These are phyloP conservation scores for Garcileccinum viscosum DNA, from an alignment of 1,284 basidiomycete genomes.

Conservation along the genomic window DNA sequence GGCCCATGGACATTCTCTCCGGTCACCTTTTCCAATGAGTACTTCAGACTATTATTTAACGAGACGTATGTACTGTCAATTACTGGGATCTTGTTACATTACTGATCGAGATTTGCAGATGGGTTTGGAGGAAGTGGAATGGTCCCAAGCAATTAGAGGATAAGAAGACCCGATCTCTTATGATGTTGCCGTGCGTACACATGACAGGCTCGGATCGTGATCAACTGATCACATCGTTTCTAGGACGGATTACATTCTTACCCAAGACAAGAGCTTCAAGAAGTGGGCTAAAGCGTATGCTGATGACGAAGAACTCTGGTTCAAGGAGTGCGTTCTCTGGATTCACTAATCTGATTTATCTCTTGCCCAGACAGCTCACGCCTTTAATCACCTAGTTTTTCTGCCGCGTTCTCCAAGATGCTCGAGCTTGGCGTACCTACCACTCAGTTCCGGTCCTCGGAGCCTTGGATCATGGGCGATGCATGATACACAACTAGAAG, in stretches of 20 bases:
- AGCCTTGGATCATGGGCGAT: constrained; percentile 78
- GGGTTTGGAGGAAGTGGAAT: constrained; percentile 87
- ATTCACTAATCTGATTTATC: neutral
- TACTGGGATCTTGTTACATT: neutral
- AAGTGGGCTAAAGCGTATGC: constrained; percentile 86
- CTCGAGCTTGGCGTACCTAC: constrained; percentile 91
- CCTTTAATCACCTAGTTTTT: constrained; percentile 63
- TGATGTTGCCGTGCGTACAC: constrained; percentile 89
- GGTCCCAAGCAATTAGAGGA: constrained; percentile 96
- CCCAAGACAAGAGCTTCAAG: constrained; percentile 89
- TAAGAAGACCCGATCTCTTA: constrained; percentile 85
- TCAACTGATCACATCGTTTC: constrained; percentile 4
- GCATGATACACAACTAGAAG: neutral
- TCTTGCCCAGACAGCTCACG: constrained; percentile 2
- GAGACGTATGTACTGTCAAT: constrained; percentile 67
- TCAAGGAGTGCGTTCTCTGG: constrained; percentile 68
- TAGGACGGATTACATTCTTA: constrained; percentile 84
- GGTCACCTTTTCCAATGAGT: constrained; percentile 89
- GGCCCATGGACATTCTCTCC: constrained; percentile 93
- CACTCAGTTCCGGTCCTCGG: constrained; percentile 71
- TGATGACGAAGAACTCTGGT: constrained; percentile 82
- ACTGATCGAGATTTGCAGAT: constrained; percentile 43
- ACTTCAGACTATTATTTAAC: constrained; percentile 85
- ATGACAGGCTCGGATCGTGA: neutral
- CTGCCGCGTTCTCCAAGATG: constrained; percentile 74